Conservation (phyloP, 2,329 filamentous ascomycete species). For the Arthroderma sp. region DNA sequence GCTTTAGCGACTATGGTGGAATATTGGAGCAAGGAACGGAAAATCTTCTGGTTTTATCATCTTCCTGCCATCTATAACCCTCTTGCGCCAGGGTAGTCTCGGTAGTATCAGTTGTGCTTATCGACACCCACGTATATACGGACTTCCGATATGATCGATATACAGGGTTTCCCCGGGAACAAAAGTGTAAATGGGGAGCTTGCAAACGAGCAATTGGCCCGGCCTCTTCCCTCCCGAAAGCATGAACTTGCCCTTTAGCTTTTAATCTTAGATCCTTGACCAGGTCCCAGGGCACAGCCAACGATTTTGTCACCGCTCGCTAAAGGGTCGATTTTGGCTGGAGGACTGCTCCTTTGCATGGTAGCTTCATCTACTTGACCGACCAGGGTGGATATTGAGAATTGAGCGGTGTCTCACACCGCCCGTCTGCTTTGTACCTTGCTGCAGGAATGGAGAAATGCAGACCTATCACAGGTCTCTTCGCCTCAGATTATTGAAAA, state of each 20-base stretch:
- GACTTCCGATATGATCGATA: not conserved
- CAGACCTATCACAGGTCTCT: not conserved
- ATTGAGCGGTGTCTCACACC: not conserved
- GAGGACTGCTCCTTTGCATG: not conserved
- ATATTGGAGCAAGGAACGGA: not conserved
- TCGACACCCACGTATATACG: not conserved
- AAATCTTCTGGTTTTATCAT: not conserved
- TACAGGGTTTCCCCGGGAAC: slow-evolving; percentile 1
- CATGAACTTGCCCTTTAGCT: not conserved
- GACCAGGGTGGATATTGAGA: not conserved
- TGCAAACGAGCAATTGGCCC: not conserved
- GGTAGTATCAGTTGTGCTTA: not conserved
- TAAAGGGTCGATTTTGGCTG: not conserved
- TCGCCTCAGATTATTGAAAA: not conserved
- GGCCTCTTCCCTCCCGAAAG: not conserved
- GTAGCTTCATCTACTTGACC: not conserved
- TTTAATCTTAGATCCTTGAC: not conserved
- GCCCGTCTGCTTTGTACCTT: not conserved
- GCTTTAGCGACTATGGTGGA: not conserved
- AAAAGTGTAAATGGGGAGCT: not conserved
- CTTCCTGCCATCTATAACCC: not conserved
- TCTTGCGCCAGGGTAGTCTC: not conserved
- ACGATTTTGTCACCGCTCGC: not conserved
- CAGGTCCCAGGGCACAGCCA: not conserved
- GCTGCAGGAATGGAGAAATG: not conserved